A percentile compares a stretch with the other conserved stretches of the same genome.
These are phyloP conservation scores for Linderniella brevidens DNA, from an alignment of 257 asterid species.

Conservation along the genomic window DNA sequence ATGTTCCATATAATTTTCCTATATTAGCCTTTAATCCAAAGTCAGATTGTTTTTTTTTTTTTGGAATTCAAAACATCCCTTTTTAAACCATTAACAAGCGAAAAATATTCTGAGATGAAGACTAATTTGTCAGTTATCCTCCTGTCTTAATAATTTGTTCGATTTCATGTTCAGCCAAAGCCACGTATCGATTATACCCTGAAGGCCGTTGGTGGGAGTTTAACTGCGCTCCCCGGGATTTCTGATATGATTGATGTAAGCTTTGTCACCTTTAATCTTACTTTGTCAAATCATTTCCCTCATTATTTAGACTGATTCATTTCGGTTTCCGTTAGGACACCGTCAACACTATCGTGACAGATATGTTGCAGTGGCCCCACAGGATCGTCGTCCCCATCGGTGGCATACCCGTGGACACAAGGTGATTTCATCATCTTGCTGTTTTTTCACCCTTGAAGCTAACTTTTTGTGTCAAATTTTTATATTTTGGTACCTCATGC, in stretches of 20 bases:
- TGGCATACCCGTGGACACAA: conserved; percentile 56
- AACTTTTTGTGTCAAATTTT: not conserved
- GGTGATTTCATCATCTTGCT: conserved; percentile 32
- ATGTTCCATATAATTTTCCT: conserved; percentile 1
- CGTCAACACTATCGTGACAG: conserved; percentile 62
- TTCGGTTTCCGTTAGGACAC: conserved; percentile 42
- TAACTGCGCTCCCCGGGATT: conserved; percentile 91
- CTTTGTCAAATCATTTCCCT: not conserved
- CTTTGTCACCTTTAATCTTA: conserved; percentile 1
- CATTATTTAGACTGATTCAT: conserved; percentile 17
- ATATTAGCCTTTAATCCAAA: not conserved
- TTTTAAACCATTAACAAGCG: too few relatives aligned
- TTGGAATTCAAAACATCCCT: too few relatives aligned
- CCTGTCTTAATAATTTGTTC: too few relatives aligned
- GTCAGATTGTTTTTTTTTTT: too few relatives aligned
- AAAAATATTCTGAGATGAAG: too few relatives aligned
- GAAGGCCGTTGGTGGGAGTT: conserved; percentile 97
- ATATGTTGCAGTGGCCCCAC: conserved; percentile 97
- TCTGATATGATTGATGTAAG: conserved; percentile 96
- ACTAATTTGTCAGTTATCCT: not conserved
- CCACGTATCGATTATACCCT: conserved; percentile 83
- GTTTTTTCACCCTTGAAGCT: not conserved
- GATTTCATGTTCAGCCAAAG: conserved; percentile 46
- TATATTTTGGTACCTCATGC: not conserved
- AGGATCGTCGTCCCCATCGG: conserved; percentile 94